These are phyloP conservation scores for Thelonectria discophora DNA, from an alignment of 2,329 filamentous ascomycete genomes.

Conservation along the genomic window DNA sequence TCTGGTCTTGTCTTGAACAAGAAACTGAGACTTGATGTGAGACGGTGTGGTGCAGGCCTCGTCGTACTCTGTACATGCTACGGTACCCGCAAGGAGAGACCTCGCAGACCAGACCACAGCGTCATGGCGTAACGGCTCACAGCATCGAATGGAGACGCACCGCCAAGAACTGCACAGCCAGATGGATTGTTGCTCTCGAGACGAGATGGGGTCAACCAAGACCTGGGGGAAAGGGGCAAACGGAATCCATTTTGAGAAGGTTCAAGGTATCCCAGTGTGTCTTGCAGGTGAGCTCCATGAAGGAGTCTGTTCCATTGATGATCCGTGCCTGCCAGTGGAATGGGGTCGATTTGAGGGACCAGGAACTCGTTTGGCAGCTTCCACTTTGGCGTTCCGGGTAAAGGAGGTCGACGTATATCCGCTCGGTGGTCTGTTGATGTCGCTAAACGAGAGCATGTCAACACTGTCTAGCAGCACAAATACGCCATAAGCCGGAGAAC, in stretches of 20 bases:
- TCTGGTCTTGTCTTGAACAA: not conserved
- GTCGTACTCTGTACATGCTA: no score
- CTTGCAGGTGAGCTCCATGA: conserved; percentile 7
- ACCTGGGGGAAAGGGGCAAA: conserved; percentile 6
- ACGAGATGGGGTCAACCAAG: not conserved
- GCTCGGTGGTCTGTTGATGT: not conserved
- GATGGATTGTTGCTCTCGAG: not conserved
- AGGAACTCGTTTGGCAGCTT: not conserved
- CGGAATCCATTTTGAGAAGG: not conserved
- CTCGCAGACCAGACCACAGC: no score
- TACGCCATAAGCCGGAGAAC: not conserved
- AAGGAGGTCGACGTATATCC: not conserved
- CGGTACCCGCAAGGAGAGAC: no score
- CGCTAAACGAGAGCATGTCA: not conserved
- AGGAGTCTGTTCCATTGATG: not conserved
- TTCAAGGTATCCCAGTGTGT: not conserved
- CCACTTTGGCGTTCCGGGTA: not conserved
- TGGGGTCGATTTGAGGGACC: not conserved
- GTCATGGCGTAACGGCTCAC: not conserved
- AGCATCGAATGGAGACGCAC: not conserved
- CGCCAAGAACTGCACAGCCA: not conserved
- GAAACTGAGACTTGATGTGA: not conserved
- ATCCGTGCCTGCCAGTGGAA: not conserved
- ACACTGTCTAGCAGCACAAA: not conserved
- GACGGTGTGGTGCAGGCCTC: not conserved